A percentile compares a stretch with the other conserved stretches of the same genome.
Evolutionary conservation across 2,329 filamentous ascomycete species (phyloP).

Genomic region (Colletotrichum paranaense): DNA sequence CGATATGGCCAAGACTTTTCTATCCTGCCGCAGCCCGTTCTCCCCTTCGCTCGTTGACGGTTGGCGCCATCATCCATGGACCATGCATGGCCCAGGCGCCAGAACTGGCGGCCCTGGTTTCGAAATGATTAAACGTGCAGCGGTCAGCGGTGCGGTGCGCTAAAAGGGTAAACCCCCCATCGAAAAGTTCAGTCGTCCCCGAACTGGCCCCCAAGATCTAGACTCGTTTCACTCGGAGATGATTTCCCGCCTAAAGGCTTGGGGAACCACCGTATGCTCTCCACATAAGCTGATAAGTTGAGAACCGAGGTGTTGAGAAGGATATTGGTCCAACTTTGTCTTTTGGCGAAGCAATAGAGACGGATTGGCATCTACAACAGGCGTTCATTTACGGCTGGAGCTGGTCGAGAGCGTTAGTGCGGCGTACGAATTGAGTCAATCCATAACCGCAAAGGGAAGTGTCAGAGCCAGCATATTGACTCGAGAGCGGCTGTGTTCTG

Average conservation of each 20-base stretch:
- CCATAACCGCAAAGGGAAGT: not conserved
- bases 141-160: not conserved
- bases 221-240: conserved; percentile 32
- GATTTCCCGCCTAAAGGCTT: conserved; percentile 6
- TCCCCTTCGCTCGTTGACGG: not conserved
- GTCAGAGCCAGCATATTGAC: conserved; percentile 19
- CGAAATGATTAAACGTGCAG: conserved; percentile 25
- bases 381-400: not conserved
- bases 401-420: not conserved
- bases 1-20: conserved; percentile 1
- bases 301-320: not conserved
- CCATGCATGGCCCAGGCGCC: not conserved
- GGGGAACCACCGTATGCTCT: conserved; percentile 7
- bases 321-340: not conserved
- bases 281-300: conserved; percentile 8
- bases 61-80: conserved; percentile 24
- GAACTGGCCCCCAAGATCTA: conserved; percentile 10
- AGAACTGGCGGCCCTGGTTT: conserved; percentile 2
- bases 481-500: conserved; percentile 8
- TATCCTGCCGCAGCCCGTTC: not conserved
- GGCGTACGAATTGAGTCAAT: not conserved
- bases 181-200: not conserved
- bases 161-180: not conserved
- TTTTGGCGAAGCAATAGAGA: not conserved
- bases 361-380: not conserved